A percentile compares a stretch with the other conserved stretches of the same genome.
These are phyloP conservation scores for Akanthomyces uredinophilus DNA, from an alignment of 2,329 filamentous ascomycete genomes.

Conservation along the genomic window DNA sequence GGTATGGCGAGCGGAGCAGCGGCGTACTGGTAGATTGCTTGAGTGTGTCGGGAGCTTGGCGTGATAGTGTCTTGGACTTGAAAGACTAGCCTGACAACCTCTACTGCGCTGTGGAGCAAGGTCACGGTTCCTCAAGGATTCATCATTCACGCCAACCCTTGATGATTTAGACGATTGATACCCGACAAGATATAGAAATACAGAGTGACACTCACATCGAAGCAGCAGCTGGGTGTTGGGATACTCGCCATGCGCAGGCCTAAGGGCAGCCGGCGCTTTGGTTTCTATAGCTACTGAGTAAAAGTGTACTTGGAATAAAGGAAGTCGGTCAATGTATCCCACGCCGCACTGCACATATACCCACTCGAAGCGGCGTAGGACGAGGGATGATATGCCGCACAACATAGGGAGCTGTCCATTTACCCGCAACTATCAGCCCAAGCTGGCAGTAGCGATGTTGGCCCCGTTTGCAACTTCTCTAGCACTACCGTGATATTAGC, in stretches of 20 bases:
- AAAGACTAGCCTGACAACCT: neutral
- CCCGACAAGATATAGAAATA: neutral
- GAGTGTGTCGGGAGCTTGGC: neutral
- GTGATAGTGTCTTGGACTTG: neutral
- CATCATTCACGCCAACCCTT: neutral
- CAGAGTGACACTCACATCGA: neutral
- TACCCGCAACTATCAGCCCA: neutral
- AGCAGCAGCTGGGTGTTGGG: neutral
- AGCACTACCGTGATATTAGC: neutral
- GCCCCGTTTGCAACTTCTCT: neutral
- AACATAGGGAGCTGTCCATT: neutral
- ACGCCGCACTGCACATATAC: neutral
- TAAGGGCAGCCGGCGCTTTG: neutral
- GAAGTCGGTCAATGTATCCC: neutral
- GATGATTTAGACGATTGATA: neutral
- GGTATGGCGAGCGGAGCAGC: neutral
- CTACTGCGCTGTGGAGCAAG: neutral
- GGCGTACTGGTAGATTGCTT: too few relatives aligned
- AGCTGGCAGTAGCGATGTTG: neutral
- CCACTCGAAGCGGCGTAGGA: neutral
- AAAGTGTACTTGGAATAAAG: neutral
- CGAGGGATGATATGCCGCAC: constrained; percentile 7
- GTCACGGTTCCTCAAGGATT: neutral
- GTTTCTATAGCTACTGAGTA: neutral
- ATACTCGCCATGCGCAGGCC: neutral